A percentile compares a stretch with the other conserved stretches of the same genome.
These are phyloP conservation scores for Backusella circina DNA, from an alignment of 192 early-diverging fungal genomes.

Conservation along the genomic window DNA sequence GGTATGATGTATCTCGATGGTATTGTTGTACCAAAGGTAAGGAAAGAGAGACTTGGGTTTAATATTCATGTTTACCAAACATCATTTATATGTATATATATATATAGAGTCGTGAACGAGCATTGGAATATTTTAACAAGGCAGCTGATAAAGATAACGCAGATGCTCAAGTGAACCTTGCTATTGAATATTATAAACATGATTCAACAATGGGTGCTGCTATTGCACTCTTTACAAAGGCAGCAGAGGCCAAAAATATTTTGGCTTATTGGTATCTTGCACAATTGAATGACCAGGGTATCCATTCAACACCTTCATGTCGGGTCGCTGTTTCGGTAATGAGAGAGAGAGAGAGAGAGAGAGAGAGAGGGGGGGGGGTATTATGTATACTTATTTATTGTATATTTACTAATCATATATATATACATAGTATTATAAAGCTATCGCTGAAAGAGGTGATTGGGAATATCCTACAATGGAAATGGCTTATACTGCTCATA, in stretches of 20 bases:
- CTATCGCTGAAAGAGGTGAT: slow-evolving; percentile 79
- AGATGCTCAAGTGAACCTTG: slow-evolving; percentile 81
- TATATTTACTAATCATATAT: no score
- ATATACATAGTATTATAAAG: slow-evolving; percentile 69
- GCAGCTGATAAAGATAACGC: slow-evolving; percentile 67
- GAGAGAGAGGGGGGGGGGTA: no score
- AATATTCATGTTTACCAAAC: no score
- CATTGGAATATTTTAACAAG: slow-evolving; percentile 59
- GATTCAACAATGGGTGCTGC: slow-evolving; percentile 36
- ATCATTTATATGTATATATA: not conserved
- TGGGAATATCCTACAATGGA: slow-evolving; percentile 75
- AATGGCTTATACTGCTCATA: slow-evolving; percentile 52
- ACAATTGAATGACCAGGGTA: slow-evolving; percentile 61
- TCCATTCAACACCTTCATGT: slow-evolving; percentile 53
- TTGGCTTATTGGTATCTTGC: slow-evolving; percentile 81
- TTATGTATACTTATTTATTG: no score
- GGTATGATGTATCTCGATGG: slow-evolving; percentile 84
- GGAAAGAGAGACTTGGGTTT: not conserved
- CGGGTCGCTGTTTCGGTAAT: slow-evolving; percentile 62
- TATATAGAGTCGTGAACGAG: slow-evolving; percentile 49
- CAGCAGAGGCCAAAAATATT: slow-evolving; percentile 63
- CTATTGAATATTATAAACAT: slow-evolving; percentile 39
- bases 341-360: no score
- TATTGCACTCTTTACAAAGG: slow-evolving; percentile 48
- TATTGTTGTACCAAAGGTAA: slow-evolving; percentile 37